These are phyloP conservation scores for Tricholoma saponaceum DNA, from an alignment of 768 basidiomycete genomes.

Conservation along the genomic window DNA sequence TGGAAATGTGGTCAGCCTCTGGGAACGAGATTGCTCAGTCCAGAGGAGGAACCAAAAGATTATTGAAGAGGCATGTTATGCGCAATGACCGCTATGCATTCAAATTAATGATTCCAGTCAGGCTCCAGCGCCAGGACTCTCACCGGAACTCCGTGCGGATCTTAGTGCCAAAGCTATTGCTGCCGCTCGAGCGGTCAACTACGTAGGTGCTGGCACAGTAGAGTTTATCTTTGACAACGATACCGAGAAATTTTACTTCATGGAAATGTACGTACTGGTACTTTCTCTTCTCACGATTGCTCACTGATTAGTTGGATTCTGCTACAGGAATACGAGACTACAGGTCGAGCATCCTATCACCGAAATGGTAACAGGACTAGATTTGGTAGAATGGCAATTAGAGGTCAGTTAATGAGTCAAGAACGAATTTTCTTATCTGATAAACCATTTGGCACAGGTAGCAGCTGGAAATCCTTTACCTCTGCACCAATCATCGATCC, in stretches of 20 bases:
- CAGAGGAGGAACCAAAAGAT: conserved; percentile 95
- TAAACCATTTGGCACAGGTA: conserved; percentile 42
- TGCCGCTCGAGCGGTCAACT: conserved; percentile 89
- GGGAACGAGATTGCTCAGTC: conserved; percentile 93
- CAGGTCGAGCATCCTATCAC: conserved; percentile 94
- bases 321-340: conserved; percentile 70
- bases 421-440: background rate
- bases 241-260: conserved; percentile 83
- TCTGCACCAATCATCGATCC: conserved; percentile 70
- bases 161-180: conserved; percentile 85
- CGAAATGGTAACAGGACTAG: conserved; percentile 91
- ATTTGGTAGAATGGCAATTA: conserved; percentile 94
- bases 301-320: background rate
- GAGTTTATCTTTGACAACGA: conserved; percentile 97
- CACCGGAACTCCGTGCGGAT: conserved; percentile 72
- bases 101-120: conserved; percentile 23
- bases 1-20: conserved; percentile 87
- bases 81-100: background rate
- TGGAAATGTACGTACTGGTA: conserved; percentile 74
- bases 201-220: conserved; percentile 91
- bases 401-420: conserved; percentile 41
- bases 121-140: conserved; percentile 90
- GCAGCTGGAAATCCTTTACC: conserved; percentile 87
- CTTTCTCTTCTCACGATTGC: background rate
- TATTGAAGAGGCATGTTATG: conserved; percentile 68